Evolutionary conservation across 345 rosid genomes (phyloP).

Genomic region (sweet orange (Citrus sinensis)): DNA sequence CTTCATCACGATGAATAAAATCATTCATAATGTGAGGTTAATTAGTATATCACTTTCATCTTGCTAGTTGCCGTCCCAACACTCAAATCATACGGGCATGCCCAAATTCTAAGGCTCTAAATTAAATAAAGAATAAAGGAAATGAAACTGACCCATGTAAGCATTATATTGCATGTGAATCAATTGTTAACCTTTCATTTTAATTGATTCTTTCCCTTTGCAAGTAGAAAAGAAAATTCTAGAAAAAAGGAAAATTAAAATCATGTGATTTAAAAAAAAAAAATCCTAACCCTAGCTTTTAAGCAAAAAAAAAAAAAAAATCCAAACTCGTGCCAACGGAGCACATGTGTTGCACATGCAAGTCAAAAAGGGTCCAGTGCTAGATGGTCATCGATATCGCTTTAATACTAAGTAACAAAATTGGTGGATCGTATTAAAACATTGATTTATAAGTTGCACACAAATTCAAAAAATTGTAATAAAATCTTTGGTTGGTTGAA

Average conservation of each 20-base stretch:
- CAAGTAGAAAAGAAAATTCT: no score
- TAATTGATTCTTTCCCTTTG: no score
- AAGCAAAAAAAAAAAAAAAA: slow-evolving; percentile 17
- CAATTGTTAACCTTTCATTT: no score
- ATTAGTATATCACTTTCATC: neutral
- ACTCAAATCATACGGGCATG: neutral
- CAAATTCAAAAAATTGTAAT: no score
- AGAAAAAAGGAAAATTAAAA: no score
- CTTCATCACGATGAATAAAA: no score
- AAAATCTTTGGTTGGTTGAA: no score
- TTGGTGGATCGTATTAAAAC: slow-evolving; percentile 11
- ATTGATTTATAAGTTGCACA: neutral
- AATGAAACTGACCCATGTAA: no score
- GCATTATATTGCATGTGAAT: no score
- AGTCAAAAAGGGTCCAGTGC: slow-evolving; percentile 7
- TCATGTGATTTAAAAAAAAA: no score
- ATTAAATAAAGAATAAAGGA: no score
- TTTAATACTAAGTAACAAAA: neutral
- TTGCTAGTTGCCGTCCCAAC: neutral
- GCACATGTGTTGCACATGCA: slow-evolving; percentile 20
- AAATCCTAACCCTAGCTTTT: slow-evolving; percentile 15
- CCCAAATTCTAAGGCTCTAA: neutral
- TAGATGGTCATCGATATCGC: neutral
- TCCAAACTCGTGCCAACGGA: neutral
- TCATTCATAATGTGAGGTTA: no score